phyloP scores from a whole-genome alignment of 2,329 filamentous ascomycete species.

The Claviceps capensis region DNA sequence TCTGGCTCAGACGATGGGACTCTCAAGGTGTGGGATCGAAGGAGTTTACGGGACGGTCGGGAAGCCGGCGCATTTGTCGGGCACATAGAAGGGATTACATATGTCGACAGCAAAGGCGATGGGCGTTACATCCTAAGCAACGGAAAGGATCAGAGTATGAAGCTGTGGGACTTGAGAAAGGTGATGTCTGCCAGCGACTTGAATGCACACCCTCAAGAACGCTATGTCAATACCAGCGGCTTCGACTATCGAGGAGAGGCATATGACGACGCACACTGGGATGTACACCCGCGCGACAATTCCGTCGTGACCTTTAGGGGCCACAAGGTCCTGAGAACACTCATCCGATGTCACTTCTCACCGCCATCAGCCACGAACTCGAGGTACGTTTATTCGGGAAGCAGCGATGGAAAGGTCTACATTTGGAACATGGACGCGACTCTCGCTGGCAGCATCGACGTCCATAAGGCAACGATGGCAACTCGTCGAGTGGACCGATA shows the following conservation, averaged over 20 bases:
- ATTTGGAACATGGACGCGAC: constrained; percentile 93
- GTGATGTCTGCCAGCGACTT: constrained; percentile 64
- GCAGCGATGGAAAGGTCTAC: constrained; percentile 77
- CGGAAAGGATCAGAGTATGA: constrained; percentile 92
- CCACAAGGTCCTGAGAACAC: constrained; percentile 74
- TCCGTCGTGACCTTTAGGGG: constrained; percentile 88
- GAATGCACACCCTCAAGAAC: constrained; percentile 38
- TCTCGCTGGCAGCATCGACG: constrained; percentile 62
- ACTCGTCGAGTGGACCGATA: constrained; percentile 42
- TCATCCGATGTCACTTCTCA: constrained; percentile 92
- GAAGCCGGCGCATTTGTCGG: constrained; percentile 53
- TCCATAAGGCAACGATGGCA: constrained; percentile 53
- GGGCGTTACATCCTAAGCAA: constrained; percentile 81
- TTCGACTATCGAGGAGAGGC: constrained; percentile 64
- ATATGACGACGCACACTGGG: constrained; percentile 51
- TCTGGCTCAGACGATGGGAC: constrained; percentile 91
- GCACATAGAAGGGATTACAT: constrained; percentile 53
- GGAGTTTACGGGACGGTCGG: constrained; percentile 77
- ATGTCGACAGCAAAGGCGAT: constrained; percentile 57
- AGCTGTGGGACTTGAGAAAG: constrained; percentile 88
- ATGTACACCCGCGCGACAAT: constrained; percentile 62
- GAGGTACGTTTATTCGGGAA: constrained; percentile 86
- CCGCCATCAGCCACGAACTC: constrained; percentile 76
- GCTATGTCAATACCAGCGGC: constrained; percentile 37
- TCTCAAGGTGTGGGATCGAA: constrained; percentile 89